Conservation (phyloP, 192 early-diverging fungal genomes). For the Entomortierella beljakovae region DNA sequence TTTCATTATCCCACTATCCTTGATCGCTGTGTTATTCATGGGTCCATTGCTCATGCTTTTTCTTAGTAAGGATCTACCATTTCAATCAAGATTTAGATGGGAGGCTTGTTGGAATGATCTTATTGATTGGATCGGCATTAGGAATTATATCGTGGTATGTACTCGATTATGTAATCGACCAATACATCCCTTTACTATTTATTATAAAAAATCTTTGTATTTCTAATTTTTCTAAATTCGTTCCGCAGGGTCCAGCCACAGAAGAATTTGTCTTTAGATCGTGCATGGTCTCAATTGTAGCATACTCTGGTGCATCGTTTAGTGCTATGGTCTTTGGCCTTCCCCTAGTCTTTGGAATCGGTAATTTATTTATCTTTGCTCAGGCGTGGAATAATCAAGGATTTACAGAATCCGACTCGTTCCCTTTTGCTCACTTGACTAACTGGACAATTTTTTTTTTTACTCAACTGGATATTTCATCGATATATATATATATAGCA, state of each 20-base stretch:
- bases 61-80: conserved; percentile 57
- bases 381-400: no score
- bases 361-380: conserved; percentile 50
- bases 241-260: conserved; percentile 69
- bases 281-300: conserved; percentile 71
- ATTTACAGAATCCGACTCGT: no score
- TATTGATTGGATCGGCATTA: conserved; percentile 21
- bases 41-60: conserved; percentile 63
- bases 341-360: conserved; percentile 82
- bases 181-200: no score
- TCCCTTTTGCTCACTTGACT: no score
- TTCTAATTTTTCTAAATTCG: no score
- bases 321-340: conserved; percentile 60
- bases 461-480: neutral
- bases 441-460: neutral
- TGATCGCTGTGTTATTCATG: conserved; percentile 65
- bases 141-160: conserved; percentile 24
- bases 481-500: conserved; percentile 52
- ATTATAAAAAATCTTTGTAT: no score
- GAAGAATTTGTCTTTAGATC: conserved; percentile 84
- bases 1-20: conserved; percentile 41
- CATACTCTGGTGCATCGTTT: conserved; percentile 52
- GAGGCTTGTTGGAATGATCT: neutral
- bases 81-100: conserved; percentile 53
- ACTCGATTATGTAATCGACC: neutral